Percentiles rank a stretch among this genome's conserved stretches.
Conservation (phyloP, 768 basidiomycete genomes). For the Boletus coccyginus region DNA sequence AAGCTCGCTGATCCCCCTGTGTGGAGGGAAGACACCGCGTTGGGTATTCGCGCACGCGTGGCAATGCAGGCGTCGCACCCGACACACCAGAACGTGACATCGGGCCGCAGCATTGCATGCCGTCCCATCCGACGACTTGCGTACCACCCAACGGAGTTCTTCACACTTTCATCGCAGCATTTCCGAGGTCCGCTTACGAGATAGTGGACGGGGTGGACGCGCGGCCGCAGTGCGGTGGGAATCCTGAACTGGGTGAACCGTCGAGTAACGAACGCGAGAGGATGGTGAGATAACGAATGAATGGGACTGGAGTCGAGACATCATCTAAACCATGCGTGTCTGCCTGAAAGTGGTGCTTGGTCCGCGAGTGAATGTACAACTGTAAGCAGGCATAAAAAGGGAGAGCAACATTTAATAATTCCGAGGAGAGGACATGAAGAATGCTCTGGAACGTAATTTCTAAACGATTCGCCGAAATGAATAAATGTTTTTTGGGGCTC, state of each 20-base stretch:
- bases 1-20: constrained; percentile 20
- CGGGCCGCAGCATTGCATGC: constrained; percentile 50
- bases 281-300: constrained; percentile 57
- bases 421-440: constrained; percentile 54
- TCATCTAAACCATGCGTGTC: constrained; percentile 20
- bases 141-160: constrained; percentile 62
- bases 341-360: constrained; percentile 34
- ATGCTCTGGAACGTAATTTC: constrained; percentile 40
- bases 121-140: constrained; percentile 58
- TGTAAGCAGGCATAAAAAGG: constrained; percentile 43
- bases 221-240: constrained; percentile 19
- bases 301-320: constrained; percentile 38
- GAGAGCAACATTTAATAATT: constrained; percentile 13
- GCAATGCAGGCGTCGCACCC: constrained; percentile 4
- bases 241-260: constrained; percentile 25
- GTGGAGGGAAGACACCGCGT: constrained; percentile 18
- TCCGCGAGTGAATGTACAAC: constrained; percentile 31
- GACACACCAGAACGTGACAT: constrained; percentile 26
- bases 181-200: constrained; percentile 50
- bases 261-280: constrained; percentile 55
- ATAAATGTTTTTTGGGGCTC: constrained; percentile 24
- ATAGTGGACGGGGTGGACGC: constrained; percentile 30
- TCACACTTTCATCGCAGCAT: constrained; percentile 55
- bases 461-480: background rate
- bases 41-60: constrained; percentile 1